Conservation (phyloP, 768 basidiomycete genomes). For the Amanita polypyramis region DNA sequence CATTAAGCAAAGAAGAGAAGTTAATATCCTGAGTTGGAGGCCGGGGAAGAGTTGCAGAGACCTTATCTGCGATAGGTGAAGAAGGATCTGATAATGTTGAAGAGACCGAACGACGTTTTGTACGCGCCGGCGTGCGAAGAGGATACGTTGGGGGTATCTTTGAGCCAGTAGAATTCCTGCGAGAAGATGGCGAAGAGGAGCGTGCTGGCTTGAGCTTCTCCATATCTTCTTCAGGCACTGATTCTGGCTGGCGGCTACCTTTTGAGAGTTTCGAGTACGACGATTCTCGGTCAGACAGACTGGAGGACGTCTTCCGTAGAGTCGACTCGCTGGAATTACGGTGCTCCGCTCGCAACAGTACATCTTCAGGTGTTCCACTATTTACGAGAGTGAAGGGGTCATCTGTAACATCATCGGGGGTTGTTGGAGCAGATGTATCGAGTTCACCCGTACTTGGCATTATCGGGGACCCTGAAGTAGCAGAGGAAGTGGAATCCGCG, state of each 20-base stretch:
- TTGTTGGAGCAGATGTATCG: constrained; percentile 40
- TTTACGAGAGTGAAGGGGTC: constrained; percentile 31
- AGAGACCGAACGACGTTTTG: constrained; percentile 92
- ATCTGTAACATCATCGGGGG: constrained; percentile 37
- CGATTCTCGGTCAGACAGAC: constrained; percentile 22
- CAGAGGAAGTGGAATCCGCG: constrained; percentile 44
- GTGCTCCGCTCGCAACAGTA: constrained; percentile 21
- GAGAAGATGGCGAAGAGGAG: constrained; percentile 18
- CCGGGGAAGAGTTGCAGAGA: constrained; percentile 22
- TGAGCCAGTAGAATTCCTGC: constrained; percentile 19
- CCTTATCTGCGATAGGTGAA: constrained; percentile 40
- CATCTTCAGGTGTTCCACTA: neutral
- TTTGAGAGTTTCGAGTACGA: constrained; percentile 22
- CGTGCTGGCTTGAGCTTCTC: constrained; percentile 14
- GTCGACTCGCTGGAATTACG: constrained; percentile 50
- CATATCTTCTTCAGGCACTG: constrained; percentile 43
- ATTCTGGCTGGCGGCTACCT: constrained; percentile 29
- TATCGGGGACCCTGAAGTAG: constrained; percentile 38
- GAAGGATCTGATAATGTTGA: constrained; percentile 66
- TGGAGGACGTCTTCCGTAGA: constrained; percentile 33
- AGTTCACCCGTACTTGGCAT: constrained; percentile 22
- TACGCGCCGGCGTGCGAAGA: constrained; percentile 84
- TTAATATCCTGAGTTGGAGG: constrained; percentile 38
- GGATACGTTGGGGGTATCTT: constrained; percentile 52
- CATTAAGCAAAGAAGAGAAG: constrained; percentile 51